phyloP scores from a whole-genome alignment of 106 monocot species.

The Iris macrosiphon region DNA sequence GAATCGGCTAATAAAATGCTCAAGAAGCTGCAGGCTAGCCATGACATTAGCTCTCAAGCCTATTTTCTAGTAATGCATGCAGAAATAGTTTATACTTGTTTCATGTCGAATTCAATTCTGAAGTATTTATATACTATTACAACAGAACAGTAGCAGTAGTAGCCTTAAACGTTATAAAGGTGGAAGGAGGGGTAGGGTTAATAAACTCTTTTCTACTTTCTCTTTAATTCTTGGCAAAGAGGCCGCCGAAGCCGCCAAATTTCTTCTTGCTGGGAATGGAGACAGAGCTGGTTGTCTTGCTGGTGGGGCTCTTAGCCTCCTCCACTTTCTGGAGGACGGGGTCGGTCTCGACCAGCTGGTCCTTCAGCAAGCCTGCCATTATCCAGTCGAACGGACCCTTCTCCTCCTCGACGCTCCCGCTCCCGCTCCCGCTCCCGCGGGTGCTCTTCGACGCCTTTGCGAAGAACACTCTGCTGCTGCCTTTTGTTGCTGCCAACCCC shows the following conservation, averaged over 20 bases:
- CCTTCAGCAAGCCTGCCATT: slow-evolving; percentile 32
- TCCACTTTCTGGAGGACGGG: slow-evolving; percentile 46
- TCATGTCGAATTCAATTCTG: too few species aligned
- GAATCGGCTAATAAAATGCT: too few species aligned
- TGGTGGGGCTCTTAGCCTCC: slow-evolving; percentile 19
- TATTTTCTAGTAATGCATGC: too few species aligned
- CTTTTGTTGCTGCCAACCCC: slow-evolving; percentile 10
- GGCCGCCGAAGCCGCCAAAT: slow-evolving; percentile 34
- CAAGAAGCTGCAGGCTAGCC: too few species aligned
- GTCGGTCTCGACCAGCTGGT: slow-evolving; percentile 47
- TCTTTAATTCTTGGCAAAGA: slow-evolving; percentile 38
- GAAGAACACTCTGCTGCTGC: slow-evolving; percentile 9
- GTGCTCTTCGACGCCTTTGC: slow-evolving; percentile 19
- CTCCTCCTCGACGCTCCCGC: slow-evolving; percentile 20
- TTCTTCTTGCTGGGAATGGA: slow-evolving; percentile 31
- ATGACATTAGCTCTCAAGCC: too few species aligned
- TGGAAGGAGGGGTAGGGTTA: too few species aligned
- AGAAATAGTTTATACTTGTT: too few species aligned
- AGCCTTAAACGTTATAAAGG: too few species aligned
- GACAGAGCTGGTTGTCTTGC: slow-evolving; percentile 20
- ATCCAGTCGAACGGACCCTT: slow-evolving; percentile 45
- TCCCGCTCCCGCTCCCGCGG: too few species aligned
- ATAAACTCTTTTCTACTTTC: neutral
- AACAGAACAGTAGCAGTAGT: neutral
- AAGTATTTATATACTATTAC: neutral